Evolutionary conservation across 2,329 filamentous ascomycete genomes (phyloP).

Genomic region (Cercospora sojina): DNA sequence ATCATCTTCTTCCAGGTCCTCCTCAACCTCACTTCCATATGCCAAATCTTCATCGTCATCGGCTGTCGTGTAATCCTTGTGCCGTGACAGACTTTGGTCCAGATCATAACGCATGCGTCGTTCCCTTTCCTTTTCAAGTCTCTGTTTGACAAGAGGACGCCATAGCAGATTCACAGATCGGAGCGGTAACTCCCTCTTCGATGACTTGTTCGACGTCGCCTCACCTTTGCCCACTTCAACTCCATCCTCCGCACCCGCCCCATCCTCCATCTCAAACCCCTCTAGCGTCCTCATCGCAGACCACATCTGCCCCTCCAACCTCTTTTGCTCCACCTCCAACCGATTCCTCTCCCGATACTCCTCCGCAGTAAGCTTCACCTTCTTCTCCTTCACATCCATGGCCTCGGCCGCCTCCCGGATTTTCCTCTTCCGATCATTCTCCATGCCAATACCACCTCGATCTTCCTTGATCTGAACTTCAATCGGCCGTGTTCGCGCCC

Average conservation of each 20-base stretch:
- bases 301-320: constrained; percentile 66
- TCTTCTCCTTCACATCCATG: constrained; percentile 54
- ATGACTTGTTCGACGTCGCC: background rate
- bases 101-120: constrained; percentile 64
- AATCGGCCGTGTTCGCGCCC: constrained; percentile 68
- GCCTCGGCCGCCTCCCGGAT: constrained; percentile 55
- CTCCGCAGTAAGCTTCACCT: constrained; percentile 61
- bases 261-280: constrained; percentile 62
- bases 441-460: constrained; percentile 78
- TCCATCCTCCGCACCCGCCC: constrained; percentile 20
- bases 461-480: constrained; percentile 74
- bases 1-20: constrained; percentile 76
- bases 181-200: constrained; percentile 20
- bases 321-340: constrained; percentile 66
- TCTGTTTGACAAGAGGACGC: constrained; percentile 68
- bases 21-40: constrained; percentile 61
- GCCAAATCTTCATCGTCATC: constrained; percentile 71
- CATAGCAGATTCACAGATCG: constrained; percentile 73
- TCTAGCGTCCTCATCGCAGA: constrained; percentile 83
- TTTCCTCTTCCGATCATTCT: constrained; percentile 79
- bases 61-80: constrained; percentile 67
- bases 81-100: constrained; percentile 60
- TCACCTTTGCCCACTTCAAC: constrained; percentile 18
- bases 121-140: constrained; percentile 69
- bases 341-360: constrained; percentile 73